Conservation (phyloP, 2,329 filamentous ascomycete genomes). For the Didymella glomerata region DNA sequence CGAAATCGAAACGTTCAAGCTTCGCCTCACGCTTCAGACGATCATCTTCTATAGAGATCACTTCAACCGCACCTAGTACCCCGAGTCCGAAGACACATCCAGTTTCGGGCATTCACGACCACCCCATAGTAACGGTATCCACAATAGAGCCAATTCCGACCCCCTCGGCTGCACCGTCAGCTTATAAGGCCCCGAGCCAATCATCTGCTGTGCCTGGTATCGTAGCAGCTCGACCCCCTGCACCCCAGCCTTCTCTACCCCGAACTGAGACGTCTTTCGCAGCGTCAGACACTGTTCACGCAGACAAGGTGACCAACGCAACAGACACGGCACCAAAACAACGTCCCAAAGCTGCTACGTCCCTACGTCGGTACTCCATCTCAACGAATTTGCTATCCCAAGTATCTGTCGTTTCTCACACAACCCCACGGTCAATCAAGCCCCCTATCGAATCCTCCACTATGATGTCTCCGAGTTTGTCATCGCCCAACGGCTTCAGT, state of each 20-base stretch:
- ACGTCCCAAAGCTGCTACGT: too few species aligned
- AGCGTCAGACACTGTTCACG: not conserved
- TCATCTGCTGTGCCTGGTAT: not conserved
- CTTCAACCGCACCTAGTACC: not conserved
- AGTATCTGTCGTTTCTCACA: conserved; percentile 16
- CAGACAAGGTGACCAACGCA: too few species aligned
- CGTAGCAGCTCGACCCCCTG: not conserved
- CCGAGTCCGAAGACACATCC: not conserved
- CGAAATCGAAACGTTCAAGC: conserved; percentile 14
- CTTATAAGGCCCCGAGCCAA: not conserved
- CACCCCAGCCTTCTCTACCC: not conserved
- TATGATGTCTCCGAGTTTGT: conserved; percentile 23
- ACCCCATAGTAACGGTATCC: not conserved
- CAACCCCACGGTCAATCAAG: not conserved
- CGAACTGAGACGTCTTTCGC: not conserved
- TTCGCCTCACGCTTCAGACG: conserved; percentile 18
- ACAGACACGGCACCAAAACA: not conserved
- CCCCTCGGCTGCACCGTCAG: not conserved
- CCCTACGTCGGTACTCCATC: conserved; percentile 5
- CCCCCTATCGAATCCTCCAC: conserved; percentile 3
- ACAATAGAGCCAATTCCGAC: not conserved
- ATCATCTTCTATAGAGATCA: conserved; percentile 8
- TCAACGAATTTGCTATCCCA: conserved; percentile 14
- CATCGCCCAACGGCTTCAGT: conserved; percentile 17
- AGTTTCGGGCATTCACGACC: not conserved